These are phyloP conservation scores for Mycena sanguinolenta DNA, from an alignment of 768 basidiomycete species.

Conservation along the genomic window DNA sequence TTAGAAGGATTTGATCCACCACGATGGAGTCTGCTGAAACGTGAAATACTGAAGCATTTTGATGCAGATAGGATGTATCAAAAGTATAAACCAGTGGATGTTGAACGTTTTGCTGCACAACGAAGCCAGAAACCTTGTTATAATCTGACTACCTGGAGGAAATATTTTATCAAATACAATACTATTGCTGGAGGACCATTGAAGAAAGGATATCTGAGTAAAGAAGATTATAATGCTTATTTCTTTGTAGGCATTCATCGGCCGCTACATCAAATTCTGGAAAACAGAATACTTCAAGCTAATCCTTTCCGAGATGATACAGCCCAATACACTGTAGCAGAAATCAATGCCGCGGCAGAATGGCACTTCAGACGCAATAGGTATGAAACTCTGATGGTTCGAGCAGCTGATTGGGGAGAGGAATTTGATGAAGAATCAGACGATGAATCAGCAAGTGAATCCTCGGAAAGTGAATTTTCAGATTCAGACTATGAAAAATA, in stretches of 20 bases:
- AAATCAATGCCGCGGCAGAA: conserved; percentile 18
- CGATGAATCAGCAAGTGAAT: conserved; percentile 11
- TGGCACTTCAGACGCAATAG: conserved; percentile 16
- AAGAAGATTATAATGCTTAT: conserved; percentile 9
- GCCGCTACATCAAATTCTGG: neutral
- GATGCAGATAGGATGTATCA: conserved; percentile 1
- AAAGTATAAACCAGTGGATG: neutral
- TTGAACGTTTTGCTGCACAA: neutral
- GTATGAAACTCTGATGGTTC: conserved; percentile 13
- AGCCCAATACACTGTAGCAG: neutral
- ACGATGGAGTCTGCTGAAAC: too few species aligned
- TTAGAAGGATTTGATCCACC: neutral
- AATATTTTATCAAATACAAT: conserved; percentile 17
- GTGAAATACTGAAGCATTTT: too few species aligned
- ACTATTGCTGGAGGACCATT: conserved; percentile 17
- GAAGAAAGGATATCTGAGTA: neutral
- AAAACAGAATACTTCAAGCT: neutral
- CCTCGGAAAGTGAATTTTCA: neutral
- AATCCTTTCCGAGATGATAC: neutral
- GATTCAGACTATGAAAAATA: conserved; percentile 5
- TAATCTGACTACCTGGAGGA: conserved; percentile 11
- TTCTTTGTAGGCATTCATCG: conserved; percentile 7
- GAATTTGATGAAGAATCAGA: conserved; percentile 17
- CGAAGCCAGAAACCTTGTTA: neutral
- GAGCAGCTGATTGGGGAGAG: conserved; percentile 12